Conservation (phyloP, 331 rosid species). For the Rhamnella rubrinervis region DNA sequence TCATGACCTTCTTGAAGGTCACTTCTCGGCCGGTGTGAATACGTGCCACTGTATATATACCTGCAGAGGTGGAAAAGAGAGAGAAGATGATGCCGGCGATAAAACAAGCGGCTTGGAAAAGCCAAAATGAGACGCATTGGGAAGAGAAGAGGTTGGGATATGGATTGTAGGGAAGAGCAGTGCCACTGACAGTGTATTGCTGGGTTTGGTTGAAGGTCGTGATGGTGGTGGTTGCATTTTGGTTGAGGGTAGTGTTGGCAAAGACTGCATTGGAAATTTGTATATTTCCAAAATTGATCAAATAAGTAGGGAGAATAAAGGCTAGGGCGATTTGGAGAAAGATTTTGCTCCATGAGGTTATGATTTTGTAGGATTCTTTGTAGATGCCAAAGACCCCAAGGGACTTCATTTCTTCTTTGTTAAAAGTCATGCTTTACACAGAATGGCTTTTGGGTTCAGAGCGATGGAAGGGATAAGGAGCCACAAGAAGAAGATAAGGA, state of each 20-base stretch:
- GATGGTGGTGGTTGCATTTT: too few relatives aligned
- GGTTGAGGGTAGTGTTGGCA: constrained; percentile 3
- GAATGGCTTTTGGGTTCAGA: background rate
- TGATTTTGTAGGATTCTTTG: constrained; percentile 22
- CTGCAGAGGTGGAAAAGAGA: constrained; percentile 23
- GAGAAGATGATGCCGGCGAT: constrained; percentile 22
- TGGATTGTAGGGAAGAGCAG: too few relatives aligned
- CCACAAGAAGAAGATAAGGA: too few relatives aligned
- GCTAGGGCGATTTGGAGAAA: constrained; percentile 25
- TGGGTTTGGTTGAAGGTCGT: too few relatives aligned
- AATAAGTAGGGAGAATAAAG: constrained; percentile 17
- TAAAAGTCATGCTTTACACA: background rate
- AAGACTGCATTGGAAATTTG: constrained; percentile 15
- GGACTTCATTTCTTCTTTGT: constrained; percentile 15
- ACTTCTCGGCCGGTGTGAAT: constrained; percentile 11
- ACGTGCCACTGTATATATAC: constrained; percentile 24
- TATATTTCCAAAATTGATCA: constrained; percentile 12
- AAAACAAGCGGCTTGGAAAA: constrained; percentile 23
- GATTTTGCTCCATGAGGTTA: constrained; percentile 19
- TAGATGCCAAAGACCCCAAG: constrained; percentile 24
- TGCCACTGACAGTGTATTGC: too few relatives aligned
- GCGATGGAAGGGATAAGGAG: too few relatives aligned
- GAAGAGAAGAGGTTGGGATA: too few relatives aligned
- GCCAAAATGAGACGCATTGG: constrained; percentile 4
- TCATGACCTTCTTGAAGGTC: constrained; percentile 17